Conservation (phyloP, 371 early-diverging fungal species). For the Mortierella polycephala region DNA sequence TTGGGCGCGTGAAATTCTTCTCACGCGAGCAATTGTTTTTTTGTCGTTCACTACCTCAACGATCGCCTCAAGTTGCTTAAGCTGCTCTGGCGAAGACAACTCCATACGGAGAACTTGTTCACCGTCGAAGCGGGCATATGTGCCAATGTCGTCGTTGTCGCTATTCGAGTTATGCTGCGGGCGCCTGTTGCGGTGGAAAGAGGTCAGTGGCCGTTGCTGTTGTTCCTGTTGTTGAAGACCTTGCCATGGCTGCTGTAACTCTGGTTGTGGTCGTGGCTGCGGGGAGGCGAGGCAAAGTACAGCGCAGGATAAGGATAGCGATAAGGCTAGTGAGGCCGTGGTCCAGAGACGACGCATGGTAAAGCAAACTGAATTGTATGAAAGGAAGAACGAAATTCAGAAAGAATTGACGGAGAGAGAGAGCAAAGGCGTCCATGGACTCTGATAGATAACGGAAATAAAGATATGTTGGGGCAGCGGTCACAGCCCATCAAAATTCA, state of each 20-base stretch:
- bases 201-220: conserved; percentile 12
- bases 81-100: conserved; percentile 24
- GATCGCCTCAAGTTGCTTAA: conserved; percentile 26
- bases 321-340: conserved; percentile 14
- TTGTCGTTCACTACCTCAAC: conserved; percentile 29
- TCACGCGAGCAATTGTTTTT: background rate
- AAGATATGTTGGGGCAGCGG: background rate
- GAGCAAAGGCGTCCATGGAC: too few relatives aligned
- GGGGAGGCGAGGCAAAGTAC: conserved; percentile 25
- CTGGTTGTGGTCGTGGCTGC: conserved; percentile 11
- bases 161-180: background rate
- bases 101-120: conserved; percentile 43
- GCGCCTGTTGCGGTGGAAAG: conserved; percentile 5
- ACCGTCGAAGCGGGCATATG: conserved; percentile 45
- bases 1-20: background rate
- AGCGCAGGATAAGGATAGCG: conserved; percentile 33
- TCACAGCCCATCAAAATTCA: background rate
- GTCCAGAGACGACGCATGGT: conserved; percentile 28
- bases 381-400: background rate
- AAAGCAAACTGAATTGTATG: background rate
- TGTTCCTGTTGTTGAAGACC: conserved; percentile 5
- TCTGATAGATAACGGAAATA: background rate
- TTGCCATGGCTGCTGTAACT: conserved; percentile 7
- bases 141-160: background rate
- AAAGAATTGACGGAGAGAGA: background rate